Evolutionary conservation across 495 filamentous ascomycete genomes (phyloP).

Genomic region (Margaritispora aquatica): DNA sequence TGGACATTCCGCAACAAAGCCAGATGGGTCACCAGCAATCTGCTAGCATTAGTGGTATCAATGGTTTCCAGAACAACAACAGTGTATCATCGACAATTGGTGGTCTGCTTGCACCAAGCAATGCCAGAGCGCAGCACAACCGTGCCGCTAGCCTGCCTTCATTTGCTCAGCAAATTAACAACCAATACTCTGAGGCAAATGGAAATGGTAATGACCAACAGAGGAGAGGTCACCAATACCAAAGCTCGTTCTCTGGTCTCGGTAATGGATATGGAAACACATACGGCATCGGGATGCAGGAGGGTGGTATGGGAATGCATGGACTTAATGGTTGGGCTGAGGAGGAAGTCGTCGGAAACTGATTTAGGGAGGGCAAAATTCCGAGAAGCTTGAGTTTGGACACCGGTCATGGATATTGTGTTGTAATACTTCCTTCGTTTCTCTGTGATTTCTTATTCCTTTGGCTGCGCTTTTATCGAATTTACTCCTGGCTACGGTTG

Average conservation of each 20-base stretch:
- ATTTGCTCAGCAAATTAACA: slow-evolving; percentile 35
- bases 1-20: slow-evolving; percentile 24
- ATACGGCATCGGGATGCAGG: slow-evolving; percentile 43
- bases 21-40: slow-evolving; percentile 51
- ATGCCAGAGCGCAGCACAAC: slow-evolving; percentile 62
- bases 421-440: slow-evolving; percentile 20
- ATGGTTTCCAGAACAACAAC: slow-evolving; percentile 39
- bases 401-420: slow-evolving; percentile 19
- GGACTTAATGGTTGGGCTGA: slow-evolving; percentile 50
- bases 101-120: slow-evolving; percentile 62
- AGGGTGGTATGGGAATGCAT: slow-evolving; percentile 20
- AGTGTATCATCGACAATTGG: slow-evolving; percentile 62
- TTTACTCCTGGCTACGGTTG: not conserved
- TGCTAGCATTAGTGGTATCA: slow-evolving; percentile 54
- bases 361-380: not conserved
- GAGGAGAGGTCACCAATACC: slow-evolving; percentile 47
- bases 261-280: slow-evolving; percentile 40
- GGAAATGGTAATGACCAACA: slow-evolving; percentile 26
- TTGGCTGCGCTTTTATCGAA: too few species aligned
- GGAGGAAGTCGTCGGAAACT: slow-evolving; percentile 40
- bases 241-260: slow-evolving; percentile 45
- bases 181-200: slow-evolving; percentile 21
- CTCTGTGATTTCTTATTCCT: slow-evolving; percentile 19
- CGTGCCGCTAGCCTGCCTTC: slow-evolving; percentile 80
- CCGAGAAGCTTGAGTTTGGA: slow-evolving; percentile 6